Percentiles rank a stretch among this genome's conserved stretches.
Conservation (phyloP, 140 eudicot species). For the Bidens hawaiensis region DNA sequence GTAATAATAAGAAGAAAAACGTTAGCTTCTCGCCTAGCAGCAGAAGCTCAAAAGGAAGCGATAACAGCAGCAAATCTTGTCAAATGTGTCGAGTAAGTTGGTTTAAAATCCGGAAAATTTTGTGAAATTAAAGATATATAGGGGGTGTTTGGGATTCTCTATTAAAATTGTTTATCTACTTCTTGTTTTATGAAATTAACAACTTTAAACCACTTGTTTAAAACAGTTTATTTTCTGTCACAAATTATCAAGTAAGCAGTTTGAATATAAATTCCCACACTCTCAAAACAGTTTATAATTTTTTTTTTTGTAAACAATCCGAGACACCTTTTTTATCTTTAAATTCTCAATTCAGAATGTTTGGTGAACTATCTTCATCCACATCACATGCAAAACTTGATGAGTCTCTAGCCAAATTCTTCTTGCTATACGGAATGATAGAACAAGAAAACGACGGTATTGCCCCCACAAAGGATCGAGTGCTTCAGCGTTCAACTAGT, state of each 20-base stretch:
- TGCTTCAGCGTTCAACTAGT: conserved; percentile 23
- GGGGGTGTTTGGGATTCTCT: not conserved
- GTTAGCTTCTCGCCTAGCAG: conserved; percentile 74
- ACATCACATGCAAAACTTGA: conserved; percentile 79
- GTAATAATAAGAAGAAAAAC: conserved; percentile 61
- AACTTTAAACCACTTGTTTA: no score
- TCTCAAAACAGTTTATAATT: not conserved
- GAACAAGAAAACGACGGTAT: conserved; percentile 44
- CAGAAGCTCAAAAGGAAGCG: conserved; percentile 95
- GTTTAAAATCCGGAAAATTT: not conserved
- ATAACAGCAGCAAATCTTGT: conserved; percentile 64
- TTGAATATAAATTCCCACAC: not conserved
- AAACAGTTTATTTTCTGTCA: no score
- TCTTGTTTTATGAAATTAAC: not conserved
- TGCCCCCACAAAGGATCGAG: conserved; percentile 28
- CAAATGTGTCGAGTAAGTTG: conserved; percentile 67
- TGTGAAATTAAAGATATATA: not conserved
- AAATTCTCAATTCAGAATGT: conserved; percentile 48
- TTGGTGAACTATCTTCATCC: conserved; percentile 73
- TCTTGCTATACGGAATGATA: conserved; percentile 54
- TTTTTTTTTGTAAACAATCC: not conserved
- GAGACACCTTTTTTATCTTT: not conserved
- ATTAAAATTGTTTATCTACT: not conserved
- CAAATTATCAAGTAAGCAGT: not conserved
- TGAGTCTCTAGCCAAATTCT: conserved; percentile 64